Evolutionary conservation across 805 yeast genomes (phyloP).

Genomic region (Saccharomycopsis sp.): DNA sequence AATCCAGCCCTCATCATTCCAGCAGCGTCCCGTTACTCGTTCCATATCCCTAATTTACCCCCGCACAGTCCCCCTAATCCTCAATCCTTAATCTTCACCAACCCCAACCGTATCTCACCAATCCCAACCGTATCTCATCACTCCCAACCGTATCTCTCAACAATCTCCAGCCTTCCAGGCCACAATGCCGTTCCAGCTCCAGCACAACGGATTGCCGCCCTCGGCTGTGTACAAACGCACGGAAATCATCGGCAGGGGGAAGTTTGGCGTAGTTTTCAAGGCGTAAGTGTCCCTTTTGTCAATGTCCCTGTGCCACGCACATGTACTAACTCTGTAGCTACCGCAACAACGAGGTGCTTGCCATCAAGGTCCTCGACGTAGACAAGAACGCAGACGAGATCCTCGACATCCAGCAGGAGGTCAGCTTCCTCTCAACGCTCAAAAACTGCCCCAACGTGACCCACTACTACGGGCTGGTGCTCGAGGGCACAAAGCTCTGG

Average conservation of each 20-base stretch:
- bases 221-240: conserved; percentile 56
- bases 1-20: too few species aligned
- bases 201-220: conserved; percentile 12
- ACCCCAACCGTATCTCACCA: too few species aligned
- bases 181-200: neutral
- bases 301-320: too few species aligned
- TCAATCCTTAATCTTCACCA: too few species aligned
- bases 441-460: conserved; percentile 88
- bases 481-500: conserved; percentile 91
- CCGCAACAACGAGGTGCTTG: conserved; percentile 69
- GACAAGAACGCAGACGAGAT: conserved; percentile 95
- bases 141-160: too few species aligned
- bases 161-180: too few species aligned
- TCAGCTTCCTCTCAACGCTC: conserved; percentile 75
- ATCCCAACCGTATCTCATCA: too few species aligned
- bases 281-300: conserved; percentile 49
- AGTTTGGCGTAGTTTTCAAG: conserved; percentile 93
- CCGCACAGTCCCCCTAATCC: too few species aligned
- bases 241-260: conserved; percentile 92
- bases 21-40: too few species aligned
- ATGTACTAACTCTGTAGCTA: conserved; percentile 22
- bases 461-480: conserved; percentile 81
- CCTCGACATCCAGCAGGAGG: conserved; percentile 87
- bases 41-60: too few species aligned
- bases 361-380: conserved; percentile 85